These are phyloP conservation scores for Penicillium turbatum DNA, from an alignment of 495 filamentous ascomycete species.

Conservation along the genomic window DNA sequence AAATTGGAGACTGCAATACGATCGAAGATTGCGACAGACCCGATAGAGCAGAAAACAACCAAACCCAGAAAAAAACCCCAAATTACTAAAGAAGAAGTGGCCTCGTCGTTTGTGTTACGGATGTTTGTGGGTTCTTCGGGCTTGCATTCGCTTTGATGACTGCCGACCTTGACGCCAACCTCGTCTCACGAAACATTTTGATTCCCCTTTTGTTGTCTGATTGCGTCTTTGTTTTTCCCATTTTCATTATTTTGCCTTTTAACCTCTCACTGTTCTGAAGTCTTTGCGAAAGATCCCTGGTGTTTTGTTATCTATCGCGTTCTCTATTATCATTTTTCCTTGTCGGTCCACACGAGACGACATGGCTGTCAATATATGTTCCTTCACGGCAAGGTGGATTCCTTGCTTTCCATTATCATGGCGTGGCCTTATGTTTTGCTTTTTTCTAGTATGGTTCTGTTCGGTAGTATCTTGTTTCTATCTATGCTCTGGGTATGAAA, in stretches of 20 bases:
- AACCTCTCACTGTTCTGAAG: background rate
- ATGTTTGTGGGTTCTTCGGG: conserved; percentile 26
- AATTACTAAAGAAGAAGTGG: conserved; percentile 13
- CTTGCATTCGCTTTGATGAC: conserved; percentile 30
- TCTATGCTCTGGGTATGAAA: background rate
- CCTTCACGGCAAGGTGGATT: conserved; percentile 15
- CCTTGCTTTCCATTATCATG: conserved; percentile 6
- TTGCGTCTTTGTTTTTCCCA: conserved; percentile 24
- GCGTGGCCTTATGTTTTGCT: background rate
- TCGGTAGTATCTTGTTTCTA: background rate
- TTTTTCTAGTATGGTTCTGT: background rate
- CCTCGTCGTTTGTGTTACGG: conserved; percentile 20
- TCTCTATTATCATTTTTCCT: conserved; percentile 14
- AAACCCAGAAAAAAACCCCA: conserved; percentile 1
- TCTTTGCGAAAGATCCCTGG: conserved; percentile 21
- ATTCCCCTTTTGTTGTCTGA: conserved; percentile 43
- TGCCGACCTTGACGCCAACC: conserved; percentile 37
- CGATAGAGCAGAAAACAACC: conserved; percentile 18
- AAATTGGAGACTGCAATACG: conserved; percentile 11
- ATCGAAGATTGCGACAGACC: background rate
- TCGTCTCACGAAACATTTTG: conserved; percentile 46
- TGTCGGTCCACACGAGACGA: conserved; percentile 23
- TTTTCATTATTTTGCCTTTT: conserved; percentile 12
- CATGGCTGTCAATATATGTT: conserved; percentile 32
- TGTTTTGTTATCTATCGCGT: conserved; percentile 17